These are phyloP conservation scores for Trypanosoma congolense DNA, from an alignment of 208 protist species.

Conservation along the genomic window DNA sequence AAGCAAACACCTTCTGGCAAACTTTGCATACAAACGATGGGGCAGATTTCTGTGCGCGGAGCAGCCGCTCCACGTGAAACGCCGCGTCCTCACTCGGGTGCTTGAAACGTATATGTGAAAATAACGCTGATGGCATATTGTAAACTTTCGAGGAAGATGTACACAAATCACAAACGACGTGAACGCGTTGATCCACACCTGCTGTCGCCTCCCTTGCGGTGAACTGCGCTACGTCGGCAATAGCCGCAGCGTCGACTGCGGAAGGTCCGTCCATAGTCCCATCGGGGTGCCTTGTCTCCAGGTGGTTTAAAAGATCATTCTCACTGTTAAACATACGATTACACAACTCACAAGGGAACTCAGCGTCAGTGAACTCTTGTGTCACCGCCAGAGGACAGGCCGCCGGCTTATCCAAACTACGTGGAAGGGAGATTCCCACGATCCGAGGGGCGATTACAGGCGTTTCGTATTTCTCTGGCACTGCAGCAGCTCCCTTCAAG, in stretches of 20 bases:
- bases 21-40: slow-evolving; percentile 38
- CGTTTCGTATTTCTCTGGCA: slow-evolving; percentile 12
- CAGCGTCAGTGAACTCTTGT: slow-evolving; percentile 25
- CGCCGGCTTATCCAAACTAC: slow-evolving; percentile 13
- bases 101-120: slow-evolving; percentile 81
- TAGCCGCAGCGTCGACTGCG: slow-evolving; percentile 6
- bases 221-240: slow-evolving; percentile 31
- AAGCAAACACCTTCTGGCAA: slow-evolving; percentile 42
- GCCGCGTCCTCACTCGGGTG: slow-evolving; percentile 70
- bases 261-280: slow-evolving; percentile 5
- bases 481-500: slow-evolving; percentile 29
- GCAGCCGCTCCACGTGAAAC: slow-evolving; percentile 70
- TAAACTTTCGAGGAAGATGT: slow-evolving; percentile 35
- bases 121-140: slow-evolving; percentile 71
- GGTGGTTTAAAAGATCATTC: slow-evolving; percentile 68
- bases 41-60: slow-evolving; percentile 27
- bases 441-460: slow-evolving; percentile 1
- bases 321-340: slow-evolving; percentile 43
- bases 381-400: background rate
- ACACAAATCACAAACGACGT: slow-evolving; percentile 70
- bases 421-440: slow-evolving; percentile 25
- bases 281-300: slow-evolving; percentile 49
- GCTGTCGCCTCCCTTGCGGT: slow-evolving; percentile 23
- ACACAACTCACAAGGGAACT: slow-evolving; percentile 87
- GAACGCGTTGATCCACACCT: slow-evolving; percentile 17